Evolutionary conservation across 1,139 yeast species (phyloP).

Genomic region (Hansenula sp.): DNA sequence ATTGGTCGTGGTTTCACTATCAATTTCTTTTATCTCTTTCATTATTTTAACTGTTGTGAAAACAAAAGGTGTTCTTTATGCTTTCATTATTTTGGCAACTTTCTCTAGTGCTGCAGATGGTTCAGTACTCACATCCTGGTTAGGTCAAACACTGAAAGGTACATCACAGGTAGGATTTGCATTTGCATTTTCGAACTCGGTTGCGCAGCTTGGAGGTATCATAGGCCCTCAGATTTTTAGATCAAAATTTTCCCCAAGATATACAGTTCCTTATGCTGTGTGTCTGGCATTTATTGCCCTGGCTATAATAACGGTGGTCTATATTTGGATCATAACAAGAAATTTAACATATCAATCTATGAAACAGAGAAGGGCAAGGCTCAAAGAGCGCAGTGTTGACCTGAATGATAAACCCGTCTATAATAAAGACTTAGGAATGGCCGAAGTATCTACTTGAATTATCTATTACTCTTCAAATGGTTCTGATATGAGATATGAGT

Average conservation of each 20-base stretch:
- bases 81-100: slow-evolving; percentile 10
- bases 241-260: neutral
- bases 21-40: slow-evolving; percentile 5
- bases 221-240: slow-evolving; percentile 1
- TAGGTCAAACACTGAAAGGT: slow-evolving; percentile 7
- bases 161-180: slow-evolving; percentile 9
- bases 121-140: slow-evolving; percentile 10
- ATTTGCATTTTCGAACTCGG: slow-evolving; percentile 7
- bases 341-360: neutral
- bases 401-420: slow-evolving; percentile 8
- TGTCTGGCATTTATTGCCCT: slow-evolving; percentile 10
- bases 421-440: no score
- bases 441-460: no score
- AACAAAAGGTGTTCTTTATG: slow-evolving; percentile 6
- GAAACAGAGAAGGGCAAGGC: slow-evolving; percentile 5
- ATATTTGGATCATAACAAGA: slow-evolving; percentile 2
- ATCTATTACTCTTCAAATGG: no score
- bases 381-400: slow-evolving; percentile 3
- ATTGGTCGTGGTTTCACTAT: slow-evolving; percentile 3
- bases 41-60: slow-evolving; percentile 7
- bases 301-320: neutral
- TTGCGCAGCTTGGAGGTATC: slow-evolving; percentile 6
- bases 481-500: no score
- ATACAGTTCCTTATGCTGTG: slow-evolving; percentile 8
- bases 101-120: slow-evolving; percentile 11